A percentile compares a stretch with the other conserved stretches of the same genome.
These are phyloP conservation scores for Cordyceps fumosorosea DNA, from an alignment of 2,329 filamentous ascomycete genomes.

Conservation along the genomic window DNA sequence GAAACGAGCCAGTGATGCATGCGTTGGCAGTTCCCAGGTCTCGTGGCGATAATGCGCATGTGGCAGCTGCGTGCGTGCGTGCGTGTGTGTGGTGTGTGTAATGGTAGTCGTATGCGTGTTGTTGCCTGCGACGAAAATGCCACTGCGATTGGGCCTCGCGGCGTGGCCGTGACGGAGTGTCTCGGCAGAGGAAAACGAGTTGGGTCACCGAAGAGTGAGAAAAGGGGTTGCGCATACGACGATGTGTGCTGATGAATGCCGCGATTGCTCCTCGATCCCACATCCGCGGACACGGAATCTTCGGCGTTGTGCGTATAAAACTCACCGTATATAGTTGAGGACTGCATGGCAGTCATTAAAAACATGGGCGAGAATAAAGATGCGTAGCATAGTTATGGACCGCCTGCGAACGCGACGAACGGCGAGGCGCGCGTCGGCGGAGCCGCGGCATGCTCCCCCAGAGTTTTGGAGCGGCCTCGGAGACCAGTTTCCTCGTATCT, in stretches of 20 bases:
- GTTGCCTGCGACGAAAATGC: background rate
- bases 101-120: background rate
- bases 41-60: background rate
- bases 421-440: background rate
- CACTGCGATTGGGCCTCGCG: background rate
- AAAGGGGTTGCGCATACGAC: background rate
- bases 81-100: too few species aligned
- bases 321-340: background rate
- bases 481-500: background rate
- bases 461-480: background rate
- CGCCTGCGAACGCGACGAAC: background rate
- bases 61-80: background rate
- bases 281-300: background rate
- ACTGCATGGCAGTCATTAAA: background rate
- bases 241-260: background rate
- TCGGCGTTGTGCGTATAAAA: background rate
- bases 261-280: background rate
- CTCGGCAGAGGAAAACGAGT: background rate
- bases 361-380: background rate
- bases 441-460: background rate
- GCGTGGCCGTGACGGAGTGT: conserved; percentile 6
- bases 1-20: background rate
- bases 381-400: background rate
- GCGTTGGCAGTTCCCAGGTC: conserved; percentile 6
- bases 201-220: background rate